phyloP scores from a whole-genome alignment of 1,284 basidiomycete genomes.

The Cryptococcus depauperatus region DNA sequence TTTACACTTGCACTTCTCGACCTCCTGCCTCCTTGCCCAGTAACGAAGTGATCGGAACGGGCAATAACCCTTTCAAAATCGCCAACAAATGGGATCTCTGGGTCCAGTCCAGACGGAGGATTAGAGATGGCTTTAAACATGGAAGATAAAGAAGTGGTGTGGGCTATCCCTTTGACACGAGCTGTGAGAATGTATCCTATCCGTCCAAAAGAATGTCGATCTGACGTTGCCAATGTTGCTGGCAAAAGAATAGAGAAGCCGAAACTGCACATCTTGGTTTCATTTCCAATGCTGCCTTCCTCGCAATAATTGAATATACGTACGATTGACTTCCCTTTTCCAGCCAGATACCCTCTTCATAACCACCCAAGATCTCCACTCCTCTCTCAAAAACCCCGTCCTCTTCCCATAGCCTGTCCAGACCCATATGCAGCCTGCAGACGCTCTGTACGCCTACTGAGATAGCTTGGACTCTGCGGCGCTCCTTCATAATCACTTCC shows the following conservation, averaged over 20 bases:
- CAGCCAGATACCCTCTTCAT: slow-evolving; percentile 39
- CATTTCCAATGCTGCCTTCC: background rate
- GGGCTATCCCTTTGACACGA: slow-evolving; percentile 15
- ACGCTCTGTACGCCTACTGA: slow-evolving; percentile 38
- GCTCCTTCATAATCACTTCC: slow-evolving; percentile 42
- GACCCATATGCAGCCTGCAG: slow-evolving; percentile 30
- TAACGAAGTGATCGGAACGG: slow-evolving; percentile 27
- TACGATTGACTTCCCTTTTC: slow-evolving; percentile 36
- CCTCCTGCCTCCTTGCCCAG: background rate
- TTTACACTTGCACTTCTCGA: background rate
- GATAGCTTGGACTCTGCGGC: slow-evolving; percentile 33
- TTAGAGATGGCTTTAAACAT: slow-evolving; percentile 5
- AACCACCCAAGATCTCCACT: slow-evolving; percentile 30
- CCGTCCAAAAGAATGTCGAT: slow-evolving; percentile 26
- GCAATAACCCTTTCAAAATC: slow-evolving; percentile 35
- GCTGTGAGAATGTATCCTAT: slow-evolving; percentile 34
- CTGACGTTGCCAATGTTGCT: slow-evolving; percentile 30
- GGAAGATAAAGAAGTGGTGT: slow-evolving; percentile 7
- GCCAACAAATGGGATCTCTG: slow-evolving; percentile 20
- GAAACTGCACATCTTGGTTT: slow-evolving; percentile 17
- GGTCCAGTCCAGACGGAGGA: background rate
- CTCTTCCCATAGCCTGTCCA: slow-evolving; percentile 34
- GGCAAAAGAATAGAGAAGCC: slow-evolving; percentile 31
- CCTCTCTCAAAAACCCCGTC: slow-evolving; percentile 41
- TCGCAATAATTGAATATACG: slow-evolving; percentile 4